A percentile compares a stretch with the other conserved stretches of the same genome.
Evolutionary conservation across 495 filamentous ascomycete genomes (phyloP).

Genomic region (Collariella sp.): DNA sequence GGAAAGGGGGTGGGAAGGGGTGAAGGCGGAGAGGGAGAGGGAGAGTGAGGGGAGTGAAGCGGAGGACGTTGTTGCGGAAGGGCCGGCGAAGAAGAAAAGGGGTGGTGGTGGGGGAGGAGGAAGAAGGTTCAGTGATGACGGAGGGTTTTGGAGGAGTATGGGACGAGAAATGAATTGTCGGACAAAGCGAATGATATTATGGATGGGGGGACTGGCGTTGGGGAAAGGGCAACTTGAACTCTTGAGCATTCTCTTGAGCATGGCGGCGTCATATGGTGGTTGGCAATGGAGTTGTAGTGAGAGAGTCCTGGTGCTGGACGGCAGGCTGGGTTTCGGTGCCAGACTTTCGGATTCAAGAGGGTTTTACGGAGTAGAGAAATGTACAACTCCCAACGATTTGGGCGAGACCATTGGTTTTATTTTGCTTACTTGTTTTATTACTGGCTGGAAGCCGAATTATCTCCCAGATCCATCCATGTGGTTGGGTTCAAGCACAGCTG

Average conservation of each 20-base stretch:
- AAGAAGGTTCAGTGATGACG: constrained; percentile 30
- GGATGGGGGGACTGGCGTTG: too few relatives aligned
- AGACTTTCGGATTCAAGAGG: neutral
- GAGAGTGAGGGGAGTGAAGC: constrained; percentile 21
- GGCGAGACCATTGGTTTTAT: neutral
- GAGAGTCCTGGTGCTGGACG: neutral
- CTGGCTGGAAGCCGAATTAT: too few relatives aligned
- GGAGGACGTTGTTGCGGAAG: constrained; percentile 34
- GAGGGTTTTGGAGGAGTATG: neutral
- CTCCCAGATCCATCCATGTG: too few relatives aligned
- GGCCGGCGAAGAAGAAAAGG: constrained; percentile 36
- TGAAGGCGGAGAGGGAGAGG: constrained; percentile 28
- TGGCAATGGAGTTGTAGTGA: neutral
- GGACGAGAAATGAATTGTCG: neutral
- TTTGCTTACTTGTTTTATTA: too few relatives aligned
- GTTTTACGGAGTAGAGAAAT: neutral
- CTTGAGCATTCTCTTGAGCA: neutral
- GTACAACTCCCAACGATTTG: too few relatives aligned
- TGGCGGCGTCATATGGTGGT: neutral
- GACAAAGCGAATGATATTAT: neutral
- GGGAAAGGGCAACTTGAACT: neutral
- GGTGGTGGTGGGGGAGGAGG: constrained; percentile 35
- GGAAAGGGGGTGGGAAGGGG: constrained; percentile 12
- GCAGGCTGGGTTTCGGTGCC: neutral
- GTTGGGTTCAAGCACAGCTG: too few relatives aligned